Evolutionary conservation across 2,329 filamentous ascomycete genomes (phyloP).

Genomic region (Lithohypha guttulata): DNA sequence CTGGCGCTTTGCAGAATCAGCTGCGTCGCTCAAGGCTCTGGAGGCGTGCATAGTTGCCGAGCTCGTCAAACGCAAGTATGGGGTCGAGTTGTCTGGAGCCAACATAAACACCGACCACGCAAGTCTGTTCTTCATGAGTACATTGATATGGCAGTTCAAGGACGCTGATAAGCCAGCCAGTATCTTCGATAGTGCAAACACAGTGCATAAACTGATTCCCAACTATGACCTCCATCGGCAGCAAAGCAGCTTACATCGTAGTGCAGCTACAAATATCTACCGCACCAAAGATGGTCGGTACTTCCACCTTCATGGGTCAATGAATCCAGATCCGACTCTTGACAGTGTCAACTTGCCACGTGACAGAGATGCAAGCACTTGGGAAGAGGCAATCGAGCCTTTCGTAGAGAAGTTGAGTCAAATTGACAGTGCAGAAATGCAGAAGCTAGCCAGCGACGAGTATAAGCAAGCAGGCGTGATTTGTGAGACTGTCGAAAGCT

Average conservation of each 20-base stretch:
- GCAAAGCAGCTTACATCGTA: slow-evolving; percentile 26
- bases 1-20: slow-evolving; percentile 47
- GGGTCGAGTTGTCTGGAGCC: slow-evolving; percentile 29
- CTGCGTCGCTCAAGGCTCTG: slow-evolving; percentile 39
- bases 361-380: slow-evolving; percentile 21
- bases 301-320: slow-evolving; percentile 38
- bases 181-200: slow-evolving; percentile 15
- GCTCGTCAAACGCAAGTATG: slow-evolving; percentile 39
- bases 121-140: slow-evolving; percentile 35
- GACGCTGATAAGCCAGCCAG: slow-evolving; percentile 21
- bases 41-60: slow-evolving; percentile 39
- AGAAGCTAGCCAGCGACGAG: slow-evolving; percentile 28
- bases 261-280: slow-evolving; percentile 34
- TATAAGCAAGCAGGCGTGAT: slow-evolving; percentile 34
- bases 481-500: slow-evolving; percentile 30
- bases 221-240: slow-evolving; percentile 54
- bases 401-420: slow-evolving; percentile 27
- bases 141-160: slow-evolving; percentile 27
- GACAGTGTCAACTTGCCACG: slow-evolving; percentile 28
- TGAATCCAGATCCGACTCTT: slow-evolving; percentile 38
- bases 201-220: slow-evolving; percentile 32
- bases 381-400: slow-evolving; percentile 26
- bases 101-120: slow-evolving; percentile 41
- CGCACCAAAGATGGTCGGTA: slow-evolving; percentile 35
- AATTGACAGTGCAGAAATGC: slow-evolving; percentile 27